Evolutionary conservation across 2,329 filamentous ascomycete genomes (phyloP), one percentile per base, ranked within the genome.

Genomic region (Fusarium drepaniforme): DNA sequence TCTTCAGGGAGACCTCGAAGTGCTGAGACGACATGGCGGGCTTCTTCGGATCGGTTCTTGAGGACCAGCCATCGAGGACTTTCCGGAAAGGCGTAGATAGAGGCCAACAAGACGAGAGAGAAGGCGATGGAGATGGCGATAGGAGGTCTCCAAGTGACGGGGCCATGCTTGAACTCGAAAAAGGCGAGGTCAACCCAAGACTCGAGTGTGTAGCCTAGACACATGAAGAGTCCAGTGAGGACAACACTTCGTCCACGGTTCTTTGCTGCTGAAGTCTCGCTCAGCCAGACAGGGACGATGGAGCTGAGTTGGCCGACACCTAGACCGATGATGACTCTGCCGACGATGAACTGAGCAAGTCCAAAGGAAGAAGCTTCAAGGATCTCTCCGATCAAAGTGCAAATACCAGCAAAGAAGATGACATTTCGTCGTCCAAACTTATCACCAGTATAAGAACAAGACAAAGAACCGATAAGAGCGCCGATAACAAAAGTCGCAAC

Each of bases 401-500:
- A 86, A 9, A 85, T 61, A 1, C 87, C 86, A 15, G 88, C 88
- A 33, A 89, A 82, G 73, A 90, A 84, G 67, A 91, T 88, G 5
- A 89, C 90, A 71, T 84, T 84, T 69, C 86, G 85, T n/a, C 90
- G 86, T 11, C 90, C 90, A 56, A 90, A 86, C 46, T 85, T 85
- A 74, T 92, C 90, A 84, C 90, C 90, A 3, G 89, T 90, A 57
- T 77, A 81, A 4, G 79, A 79, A 65, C 80, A 81, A 3, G 79
- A 77, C 6, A 81, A 44, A 8, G 79, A 90, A 86, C 90, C 72
- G 85, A 89, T 79, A 74, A 91, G 88, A 15, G 89, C 90, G 8
- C 90, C 90, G 58, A 91, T 86, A n/a, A 88, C 88, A 74, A 89
- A 89, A 3, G 84, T 84, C 1, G 87, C 87, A 15, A 89, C 85